These are phyloP conservation scores for Hyaloscypha finlandica DNA, from an alignment of 495 filamentous ascomycete species.

Conservation along the genomic window DNA sequence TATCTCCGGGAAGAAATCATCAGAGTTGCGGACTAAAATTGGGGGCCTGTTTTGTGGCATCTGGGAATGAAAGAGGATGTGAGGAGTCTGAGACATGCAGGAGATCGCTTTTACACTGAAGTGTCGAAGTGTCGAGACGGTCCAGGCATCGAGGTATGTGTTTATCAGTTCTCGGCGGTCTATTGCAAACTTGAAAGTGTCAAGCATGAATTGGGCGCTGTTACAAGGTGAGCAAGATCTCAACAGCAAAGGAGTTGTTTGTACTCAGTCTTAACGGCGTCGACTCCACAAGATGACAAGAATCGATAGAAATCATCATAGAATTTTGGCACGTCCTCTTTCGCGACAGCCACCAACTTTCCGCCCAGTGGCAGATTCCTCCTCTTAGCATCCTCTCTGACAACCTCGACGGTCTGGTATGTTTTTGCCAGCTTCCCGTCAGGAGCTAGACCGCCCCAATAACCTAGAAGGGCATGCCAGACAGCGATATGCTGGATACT, in stretches of 20 bases:
- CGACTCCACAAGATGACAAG: constrained; percentile 66
- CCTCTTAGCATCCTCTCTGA: constrained; percentile 48
- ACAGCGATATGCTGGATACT: constrained; percentile 85
- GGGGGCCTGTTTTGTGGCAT: constrained; percentile 70
- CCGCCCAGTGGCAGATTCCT: constrained; percentile 57
- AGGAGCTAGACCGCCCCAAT: constrained; percentile 88
- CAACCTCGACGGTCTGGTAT: constrained; percentile 76
- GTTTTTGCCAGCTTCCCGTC: constrained; percentile 68
- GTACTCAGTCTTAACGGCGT: constrained; percentile 74
- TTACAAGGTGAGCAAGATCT: neutral
- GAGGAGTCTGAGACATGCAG: constrained; percentile 88
- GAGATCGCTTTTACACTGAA: constrained; percentile 79
- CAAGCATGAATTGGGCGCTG: constrained; percentile 77
- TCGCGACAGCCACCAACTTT: constrained; percentile 71
- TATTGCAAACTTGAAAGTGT: constrained; percentile 67
- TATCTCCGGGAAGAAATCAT: constrained; percentile 89
- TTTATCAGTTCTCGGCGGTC: constrained; percentile 67
- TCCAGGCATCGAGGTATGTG: constrained; percentile 87
- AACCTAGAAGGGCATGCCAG: constrained; percentile 95
- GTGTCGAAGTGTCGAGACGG: constrained; percentile 69
- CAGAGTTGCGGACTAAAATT: constrained; percentile 79
- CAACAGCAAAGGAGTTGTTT: neutral
- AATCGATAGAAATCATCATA: constrained; percentile 93
- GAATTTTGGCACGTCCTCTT: constrained; percentile 68
- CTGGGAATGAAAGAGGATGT: constrained; percentile 81